phyloP scores from a whole-genome alignment of 352 stramenopile species.

The Pythium dissotocum region DNA sequence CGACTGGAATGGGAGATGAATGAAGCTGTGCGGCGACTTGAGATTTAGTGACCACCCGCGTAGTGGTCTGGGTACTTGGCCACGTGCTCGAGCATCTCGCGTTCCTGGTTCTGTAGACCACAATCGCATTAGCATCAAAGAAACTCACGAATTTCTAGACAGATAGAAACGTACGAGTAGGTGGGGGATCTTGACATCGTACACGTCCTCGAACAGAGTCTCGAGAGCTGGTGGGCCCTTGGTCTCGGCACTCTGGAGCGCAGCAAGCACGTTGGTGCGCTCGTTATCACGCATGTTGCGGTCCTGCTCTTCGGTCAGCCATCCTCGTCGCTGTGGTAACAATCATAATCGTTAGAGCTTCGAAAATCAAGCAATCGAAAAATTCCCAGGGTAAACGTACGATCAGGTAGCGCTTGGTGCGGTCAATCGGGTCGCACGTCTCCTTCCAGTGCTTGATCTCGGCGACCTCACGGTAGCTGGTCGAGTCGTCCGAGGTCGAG shows the following conservation, averaged over 20 bases:
- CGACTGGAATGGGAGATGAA: neutral
- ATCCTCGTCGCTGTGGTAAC: conserved; percentile 68
- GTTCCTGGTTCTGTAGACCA: conserved; percentile 86
- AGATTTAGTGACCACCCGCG: conserved; percentile 39
- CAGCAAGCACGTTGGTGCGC: conserved; percentile 84
- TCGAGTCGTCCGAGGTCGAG: conserved; percentile 97
- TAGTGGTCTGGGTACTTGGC: conserved; percentile 94
- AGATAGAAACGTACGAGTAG: conserved; percentile 63
- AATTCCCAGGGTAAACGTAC: conserved; percentile 32
- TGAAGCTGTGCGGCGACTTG: neutral
- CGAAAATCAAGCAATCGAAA: neutral
- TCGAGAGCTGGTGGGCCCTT: conserved; percentile 89
- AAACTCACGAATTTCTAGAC: neutral
- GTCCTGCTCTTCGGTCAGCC: conserved; percentile 89
- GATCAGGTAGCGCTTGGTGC: conserved; percentile 91
- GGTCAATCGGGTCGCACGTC: conserved; percentile 87
- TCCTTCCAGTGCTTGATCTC: conserved; percentile 95
- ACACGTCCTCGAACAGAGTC: conserved; percentile 98
- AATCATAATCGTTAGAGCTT: neutral
- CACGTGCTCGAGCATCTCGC: conserved; percentile 89
- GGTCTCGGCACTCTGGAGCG: conserved; percentile 89
- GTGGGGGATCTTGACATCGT: conserved; percentile 93
- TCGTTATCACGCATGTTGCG: conserved; percentile 88
- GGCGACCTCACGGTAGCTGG: conserved; percentile 91
- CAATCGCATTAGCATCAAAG: neutral